Conservation (phyloP, 352 stramenopile genomes). For the Phytophthora rubi region DNA sequence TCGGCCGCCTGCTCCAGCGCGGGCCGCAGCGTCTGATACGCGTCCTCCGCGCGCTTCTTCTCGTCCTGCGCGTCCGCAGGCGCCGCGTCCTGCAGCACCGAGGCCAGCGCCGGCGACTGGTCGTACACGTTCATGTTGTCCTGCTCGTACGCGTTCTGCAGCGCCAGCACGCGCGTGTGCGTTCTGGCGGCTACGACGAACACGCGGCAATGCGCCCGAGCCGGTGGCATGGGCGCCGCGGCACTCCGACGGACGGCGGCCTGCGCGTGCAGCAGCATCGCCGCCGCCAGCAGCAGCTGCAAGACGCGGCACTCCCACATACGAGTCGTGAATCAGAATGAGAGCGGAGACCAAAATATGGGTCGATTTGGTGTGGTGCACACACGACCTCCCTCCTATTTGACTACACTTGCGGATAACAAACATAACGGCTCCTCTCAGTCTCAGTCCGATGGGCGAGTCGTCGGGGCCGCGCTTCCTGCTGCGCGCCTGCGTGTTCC, state of each 20-base stretch:
- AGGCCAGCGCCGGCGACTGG: conserved; percentile 36
- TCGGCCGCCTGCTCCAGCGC: conserved; percentile 55
- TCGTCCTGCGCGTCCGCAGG: conserved; percentile 20
- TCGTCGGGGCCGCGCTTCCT: conserved; percentile 65
- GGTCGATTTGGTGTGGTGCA: conserved; percentile 1
- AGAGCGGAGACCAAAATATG: neutral
- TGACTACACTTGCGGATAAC: too few relatives aligned
- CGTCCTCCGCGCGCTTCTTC: conserved; percentile 32
- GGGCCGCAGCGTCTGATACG: conserved; percentile 53
- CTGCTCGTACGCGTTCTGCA: conserved; percentile 59
- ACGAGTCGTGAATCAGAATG: neutral
- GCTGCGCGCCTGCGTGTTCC: conserved; percentile 71
- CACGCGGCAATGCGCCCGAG: conserved; percentile 54
- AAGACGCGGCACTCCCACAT: too few relatives aligned
- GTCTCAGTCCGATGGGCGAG: conserved; percentile 39
- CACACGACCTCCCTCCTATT: neutral
- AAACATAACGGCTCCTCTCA: conserved; percentile 30
- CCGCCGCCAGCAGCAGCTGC: conserved; percentile 18
- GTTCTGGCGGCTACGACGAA: conserved; percentile 50
- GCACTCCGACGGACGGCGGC: neutral
- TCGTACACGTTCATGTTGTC: conserved; percentile 58
- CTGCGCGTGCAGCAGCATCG: conserved; percentile 13
- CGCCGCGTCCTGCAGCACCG: conserved; percentile 26
- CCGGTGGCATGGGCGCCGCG: conserved; percentile 24
- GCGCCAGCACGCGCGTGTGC: conserved; percentile 54